Percentiles rank a stretch among this genome's conserved stretches.
These are phyloP conservation scores for Thyridium curvatum DNA, from an alignment of 2,329 filamentous ascomycete genomes.

Conservation along the genomic window DNA sequence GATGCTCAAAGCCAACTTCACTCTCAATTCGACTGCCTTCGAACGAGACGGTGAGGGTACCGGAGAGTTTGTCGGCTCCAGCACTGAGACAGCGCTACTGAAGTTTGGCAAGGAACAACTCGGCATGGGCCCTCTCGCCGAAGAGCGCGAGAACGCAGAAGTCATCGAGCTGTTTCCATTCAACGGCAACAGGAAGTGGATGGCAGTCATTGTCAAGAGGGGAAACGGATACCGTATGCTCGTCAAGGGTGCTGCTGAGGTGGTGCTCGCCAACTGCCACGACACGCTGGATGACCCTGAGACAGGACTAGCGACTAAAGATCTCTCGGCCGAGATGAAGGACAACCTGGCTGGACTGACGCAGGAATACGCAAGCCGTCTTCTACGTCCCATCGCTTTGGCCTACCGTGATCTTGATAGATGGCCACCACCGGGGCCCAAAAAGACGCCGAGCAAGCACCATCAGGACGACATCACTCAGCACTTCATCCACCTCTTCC, in stretches of 20 bases:
- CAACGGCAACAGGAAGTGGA: conserved; percentile 52
- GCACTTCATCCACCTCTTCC: conserved; percentile 1
- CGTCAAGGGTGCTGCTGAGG: conserved; percentile 47
- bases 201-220: conserved; percentile 54
- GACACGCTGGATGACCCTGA: conserved; percentile 23
- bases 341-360: neutral
- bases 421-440: conserved; percentile 61
- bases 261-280: conserved; percentile 35
- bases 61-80: conserved; percentile 62
- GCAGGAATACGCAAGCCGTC: conserved; percentile 63
- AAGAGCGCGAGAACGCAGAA: conserved; percentile 56
- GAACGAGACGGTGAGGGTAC: conserved; percentile 57
- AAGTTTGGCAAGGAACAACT: conserved; percentile 60
- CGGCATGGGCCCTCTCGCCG: conserved; percentile 53
- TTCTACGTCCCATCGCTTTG: conserved; percentile 44
- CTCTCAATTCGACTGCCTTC: conserved; percentile 65
- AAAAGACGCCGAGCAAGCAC: neutral
- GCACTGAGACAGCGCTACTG: conserved; percentile 72
- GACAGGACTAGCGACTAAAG: neutral
- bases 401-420: conserved; percentile 60
- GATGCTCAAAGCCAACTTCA: conserved; percentile 33
- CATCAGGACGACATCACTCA: conserved; percentile 31
- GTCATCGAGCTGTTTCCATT: conserved; percentile 32
- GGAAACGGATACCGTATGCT: conserved; percentile 50
- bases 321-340: neutral